Base-by-base conservation (phyloP, 106 monocot species). In the Acorus calamus region DNA sequence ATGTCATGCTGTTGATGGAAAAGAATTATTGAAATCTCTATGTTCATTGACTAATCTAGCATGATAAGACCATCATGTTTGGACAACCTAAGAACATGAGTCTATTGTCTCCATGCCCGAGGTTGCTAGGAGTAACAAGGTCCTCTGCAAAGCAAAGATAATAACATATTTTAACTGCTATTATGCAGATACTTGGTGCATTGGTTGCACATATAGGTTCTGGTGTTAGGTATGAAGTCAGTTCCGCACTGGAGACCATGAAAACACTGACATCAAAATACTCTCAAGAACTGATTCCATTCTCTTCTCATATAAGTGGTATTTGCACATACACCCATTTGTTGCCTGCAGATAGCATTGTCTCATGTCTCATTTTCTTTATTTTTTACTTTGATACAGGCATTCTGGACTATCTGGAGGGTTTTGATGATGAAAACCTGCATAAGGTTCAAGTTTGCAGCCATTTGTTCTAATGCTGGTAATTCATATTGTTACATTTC, bases 151-250 rank as follows among this genome's bases (percentile, higher is more conserved):
- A 50, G 2, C 52, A 53, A 47, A 57, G 12, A 4, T 8, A 59
- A 69, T 50, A 28, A 28, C 28, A 28, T 28, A 28, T 49, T 53
- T 8, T 64, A 2, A 45, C 46, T 3, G 14, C 62, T 67, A 59
- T 58, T 55, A 47, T 57, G 11, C 66, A 96, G 96, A 69, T 96
- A 41, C 66, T 96, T 50, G 90, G 90, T 78, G 70, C 84, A 52
- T 73, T 96, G 50, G 76, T 96, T 42, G 68, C 96, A 63, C 96
- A 91, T 81, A 83, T 96, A 59, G 96, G 96, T 66, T 87, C 90
- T 72, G 96, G 90, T 7, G 60, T 80, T 64, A 51, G 6, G 56
- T 64, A 74, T 76, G 96, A 96, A 85, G 83, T 96, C 50, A 73
- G 71, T 77, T 96, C 90, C 57, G 96, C 90, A 68, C 28, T 96